phyloP scores from a whole-genome alignment of 2,329 filamentous ascomycete genomes.

The Sporothrix protearum region DNA sequence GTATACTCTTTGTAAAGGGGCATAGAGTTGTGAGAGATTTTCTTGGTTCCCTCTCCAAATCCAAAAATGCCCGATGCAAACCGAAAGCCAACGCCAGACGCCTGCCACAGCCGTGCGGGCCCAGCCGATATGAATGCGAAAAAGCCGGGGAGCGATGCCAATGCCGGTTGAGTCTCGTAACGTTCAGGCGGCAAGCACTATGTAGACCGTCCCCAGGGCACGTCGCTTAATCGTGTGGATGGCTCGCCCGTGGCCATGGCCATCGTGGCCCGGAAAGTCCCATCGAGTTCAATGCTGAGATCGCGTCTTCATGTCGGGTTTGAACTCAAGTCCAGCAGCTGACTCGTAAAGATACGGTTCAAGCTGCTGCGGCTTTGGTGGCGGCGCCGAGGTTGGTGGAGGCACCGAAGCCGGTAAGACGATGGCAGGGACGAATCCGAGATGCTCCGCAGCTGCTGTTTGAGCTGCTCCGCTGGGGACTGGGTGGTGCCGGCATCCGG shows the following conservation, averaged over 20 bases:
- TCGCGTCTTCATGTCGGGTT: slow-evolving; percentile 28
- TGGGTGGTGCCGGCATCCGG: slow-evolving; percentile 26
- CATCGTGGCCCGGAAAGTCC: background rate
- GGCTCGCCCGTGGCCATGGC: no score
- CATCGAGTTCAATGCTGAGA: background rate
- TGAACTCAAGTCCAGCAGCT: slow-evolving; percentile 29
- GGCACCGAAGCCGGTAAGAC: slow-evolving; percentile 31
- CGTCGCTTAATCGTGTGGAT: background rate
- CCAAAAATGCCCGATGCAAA: no score
- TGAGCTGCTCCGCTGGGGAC: slow-evolving; percentile 31
- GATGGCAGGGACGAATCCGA: slow-evolving; percentile 32
- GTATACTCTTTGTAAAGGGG: background rate
- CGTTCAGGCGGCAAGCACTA: background rate
- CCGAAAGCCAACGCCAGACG: background rate
- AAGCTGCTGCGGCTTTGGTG: slow-evolving; percentile 33
- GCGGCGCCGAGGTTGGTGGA: slow-evolving; percentile 31
- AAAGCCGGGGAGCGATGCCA: background rate
- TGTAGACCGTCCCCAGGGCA: background rate
- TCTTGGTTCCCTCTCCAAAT: background rate
- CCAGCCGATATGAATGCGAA: background rate
- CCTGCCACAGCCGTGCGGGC: background rate
- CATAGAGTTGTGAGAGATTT: background rate
- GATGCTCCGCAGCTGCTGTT: slow-evolving; percentile 32
- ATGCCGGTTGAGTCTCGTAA: background rate
- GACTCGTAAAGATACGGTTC: slow-evolving; percentile 31